Evolutionary conservation across 2,329 filamentous ascomycete genomes (phyloP).

Genomic region (Cladosporium phlei): DNA sequence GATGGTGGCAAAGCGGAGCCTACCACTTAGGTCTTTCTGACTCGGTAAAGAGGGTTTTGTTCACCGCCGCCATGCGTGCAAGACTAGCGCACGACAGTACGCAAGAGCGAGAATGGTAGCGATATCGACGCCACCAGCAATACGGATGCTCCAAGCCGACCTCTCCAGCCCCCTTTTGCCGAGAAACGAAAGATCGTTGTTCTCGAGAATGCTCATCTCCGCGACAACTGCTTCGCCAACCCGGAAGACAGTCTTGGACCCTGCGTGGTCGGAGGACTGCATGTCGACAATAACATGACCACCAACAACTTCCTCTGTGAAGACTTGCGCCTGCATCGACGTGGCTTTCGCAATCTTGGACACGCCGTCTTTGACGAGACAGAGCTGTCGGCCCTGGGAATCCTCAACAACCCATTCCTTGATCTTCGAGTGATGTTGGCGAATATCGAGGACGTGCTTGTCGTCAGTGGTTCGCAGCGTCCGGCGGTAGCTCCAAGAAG

Average conservation of each 20-base stretch:
- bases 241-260: neutral
- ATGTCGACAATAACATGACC: neutral
- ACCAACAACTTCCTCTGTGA: neutral
- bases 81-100: neutral
- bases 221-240: neutral
- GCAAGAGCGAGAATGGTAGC: neutral
- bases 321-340: neutral
- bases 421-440: neutral
- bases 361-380: conserved; percentile 1
- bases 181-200: conserved; percentile 1
- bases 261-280: neutral
- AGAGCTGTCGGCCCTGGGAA: neutral
- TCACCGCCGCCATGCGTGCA: conserved; percentile 2
- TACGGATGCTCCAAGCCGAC: neutral
- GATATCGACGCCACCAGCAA: neutral
- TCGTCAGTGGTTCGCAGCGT: neutral
- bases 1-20: too few species aligned
- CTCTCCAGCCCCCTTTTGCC: neutral
- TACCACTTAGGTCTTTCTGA: too few species aligned
- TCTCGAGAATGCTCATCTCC: neutral
- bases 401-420: conserved; percentile 1
- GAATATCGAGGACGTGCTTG: neutral
- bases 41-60: too few species aligned
- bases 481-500: neutral
- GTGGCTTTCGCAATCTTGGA: neutral